These are phyloP conservation scores for Viola pubescens DNA, from an alignment of 441 rosid genomes.

Conservation along the genomic window DNA sequence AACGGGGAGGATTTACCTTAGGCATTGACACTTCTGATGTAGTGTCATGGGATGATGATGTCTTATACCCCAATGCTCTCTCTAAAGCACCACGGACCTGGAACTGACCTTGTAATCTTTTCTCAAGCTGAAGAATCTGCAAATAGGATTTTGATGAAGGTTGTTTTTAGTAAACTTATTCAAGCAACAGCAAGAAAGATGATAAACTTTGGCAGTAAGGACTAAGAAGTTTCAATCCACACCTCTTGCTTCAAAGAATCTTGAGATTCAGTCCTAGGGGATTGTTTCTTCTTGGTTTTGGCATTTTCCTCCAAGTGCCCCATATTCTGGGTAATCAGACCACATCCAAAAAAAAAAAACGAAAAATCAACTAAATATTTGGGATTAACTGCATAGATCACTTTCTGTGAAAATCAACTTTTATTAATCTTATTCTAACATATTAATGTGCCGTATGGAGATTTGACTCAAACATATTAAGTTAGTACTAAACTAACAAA, in stretches of 20 bases:
- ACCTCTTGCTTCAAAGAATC: slow-evolving; percentile 77
- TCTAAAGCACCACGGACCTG: slow-evolving; percentile 67
- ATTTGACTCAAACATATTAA: slow-evolving; percentile 15
- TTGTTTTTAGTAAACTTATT: neutral
- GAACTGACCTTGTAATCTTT: slow-evolving; percentile 69
- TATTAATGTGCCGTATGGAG: slow-evolving; percentile 1
- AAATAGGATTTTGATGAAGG: slow-evolving; percentile 5
- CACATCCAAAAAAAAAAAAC: slow-evolving; percentile 7
- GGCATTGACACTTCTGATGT: slow-evolving; percentile 40
- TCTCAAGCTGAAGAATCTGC: slow-evolving; percentile 86
- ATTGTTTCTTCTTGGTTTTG: slow-evolving; percentile 36
- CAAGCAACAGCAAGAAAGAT: slow-evolving; percentile 8
- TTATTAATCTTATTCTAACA: neutral
- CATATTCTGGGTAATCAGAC: slow-evolving; percentile 41
- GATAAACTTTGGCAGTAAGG: neutral
- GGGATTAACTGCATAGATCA: neutral
- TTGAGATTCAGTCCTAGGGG: slow-evolving; percentile 36
- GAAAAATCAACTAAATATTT: neutral
- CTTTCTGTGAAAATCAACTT: slow-evolving; percentile 1
- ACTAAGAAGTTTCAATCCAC: slow-evolving; percentile 10
- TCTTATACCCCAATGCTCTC: slow-evolving; percentile 61
- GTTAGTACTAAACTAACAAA: slow-evolving; percentile 7
- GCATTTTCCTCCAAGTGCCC: slow-evolving; percentile 30
- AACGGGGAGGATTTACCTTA: slow-evolving; percentile 38
- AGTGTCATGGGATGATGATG: slow-evolving; percentile 33